These are phyloP conservation scores for Phytophthora agathidicida DNA, from an alignment of 352 stramenopile genomes.

Conservation along the genomic window DNA sequence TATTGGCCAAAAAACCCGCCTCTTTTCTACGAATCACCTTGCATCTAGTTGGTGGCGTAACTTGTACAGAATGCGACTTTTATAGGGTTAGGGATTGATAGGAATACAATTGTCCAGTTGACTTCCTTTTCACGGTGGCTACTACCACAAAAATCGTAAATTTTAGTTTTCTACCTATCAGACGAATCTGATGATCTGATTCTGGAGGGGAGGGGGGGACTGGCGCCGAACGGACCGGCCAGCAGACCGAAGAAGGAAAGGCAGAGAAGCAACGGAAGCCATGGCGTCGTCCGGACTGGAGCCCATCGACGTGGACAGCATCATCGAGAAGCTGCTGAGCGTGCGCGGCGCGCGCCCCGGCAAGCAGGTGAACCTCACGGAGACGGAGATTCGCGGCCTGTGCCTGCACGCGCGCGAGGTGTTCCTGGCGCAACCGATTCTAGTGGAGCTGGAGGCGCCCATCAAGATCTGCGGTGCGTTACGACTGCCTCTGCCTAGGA, in stretches of 20 bases:
- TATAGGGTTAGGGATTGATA: too few species aligned
- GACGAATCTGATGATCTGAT: too few species aligned
- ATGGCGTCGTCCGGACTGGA: constrained; percentile 68
- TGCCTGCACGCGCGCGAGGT: constrained; percentile 97
- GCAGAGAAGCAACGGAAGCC: constrained; percentile 28
- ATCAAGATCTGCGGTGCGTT: constrained; percentile 96
- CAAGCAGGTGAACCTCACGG: constrained; percentile 94
- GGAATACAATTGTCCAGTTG: too few species aligned
- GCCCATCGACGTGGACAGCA: constrained; percentile 83
- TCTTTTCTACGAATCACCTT: constrained; percentile 16
- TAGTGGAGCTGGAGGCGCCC: constrained; percentile 98
- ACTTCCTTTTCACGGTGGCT: too few species aligned
- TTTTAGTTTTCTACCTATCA: too few species aligned
- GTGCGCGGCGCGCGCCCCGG: constrained; percentile 88
- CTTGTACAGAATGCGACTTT: too few species aligned
- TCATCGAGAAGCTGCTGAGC: constrained; percentile 92
- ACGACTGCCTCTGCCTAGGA: too few species aligned
- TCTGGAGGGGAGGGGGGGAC: constrained; percentile 21
- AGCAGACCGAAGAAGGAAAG: constrained; percentile 39
- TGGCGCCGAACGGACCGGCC: constrained; percentile 13
- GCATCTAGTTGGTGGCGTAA: too few species aligned
- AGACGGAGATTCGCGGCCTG: constrained; percentile 97
- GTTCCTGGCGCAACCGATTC: constrained; percentile 98
- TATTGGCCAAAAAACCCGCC: constrained; percentile 14
- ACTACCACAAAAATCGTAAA: too few species aligned